phyloP scores from a whole-genome alignment of 768 basidiomycete species.

The Kwoniella bestiolae region DNA sequence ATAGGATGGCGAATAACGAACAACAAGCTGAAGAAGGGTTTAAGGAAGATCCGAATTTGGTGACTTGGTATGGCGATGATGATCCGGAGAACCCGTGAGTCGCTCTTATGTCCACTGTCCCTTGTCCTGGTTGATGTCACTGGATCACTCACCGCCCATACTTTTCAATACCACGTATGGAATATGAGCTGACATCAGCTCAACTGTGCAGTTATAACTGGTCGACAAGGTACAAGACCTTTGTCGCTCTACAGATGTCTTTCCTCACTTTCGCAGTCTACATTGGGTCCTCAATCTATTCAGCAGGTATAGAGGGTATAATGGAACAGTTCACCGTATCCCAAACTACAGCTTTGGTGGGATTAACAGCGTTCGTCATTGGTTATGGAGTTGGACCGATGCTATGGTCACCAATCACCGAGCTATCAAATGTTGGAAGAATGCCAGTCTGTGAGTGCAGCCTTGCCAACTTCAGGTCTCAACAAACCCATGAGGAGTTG shows the following conservation, averaged over 20 bases:
- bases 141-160: too few species aligned
- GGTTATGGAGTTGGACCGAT: conserved; percentile 23
- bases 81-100: conserved; percentile 37
- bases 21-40: conserved; percentile 18
- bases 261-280: conserved; percentile 25
- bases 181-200: neutral
- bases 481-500: neutral
- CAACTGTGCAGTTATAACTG: conserved; percentile 14
- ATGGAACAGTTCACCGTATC: conserved; percentile 21
- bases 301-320: conserved; percentile 20
- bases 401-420: conserved; percentile 18
- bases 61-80: conserved; percentile 26
- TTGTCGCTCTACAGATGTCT: conserved; percentile 21
- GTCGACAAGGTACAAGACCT: conserved; percentile 22
- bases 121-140: too few species aligned
- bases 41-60: conserved; percentile 21
- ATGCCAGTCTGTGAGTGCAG: conserved; percentile 22
- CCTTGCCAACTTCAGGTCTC: neutral
- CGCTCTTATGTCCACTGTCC: neutral
- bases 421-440: conserved; percentile 15
- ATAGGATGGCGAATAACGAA: conserved; percentile 9
- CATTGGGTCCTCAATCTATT: conserved; percentile 21
- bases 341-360: conserved; percentile 19
- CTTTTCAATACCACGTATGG: too few species aligned
- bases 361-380: conserved; percentile 15